phyloP scores from a whole-genome alignment of 495 filamentous ascomycete species.

The Schizothecium vesticola region DNA sequence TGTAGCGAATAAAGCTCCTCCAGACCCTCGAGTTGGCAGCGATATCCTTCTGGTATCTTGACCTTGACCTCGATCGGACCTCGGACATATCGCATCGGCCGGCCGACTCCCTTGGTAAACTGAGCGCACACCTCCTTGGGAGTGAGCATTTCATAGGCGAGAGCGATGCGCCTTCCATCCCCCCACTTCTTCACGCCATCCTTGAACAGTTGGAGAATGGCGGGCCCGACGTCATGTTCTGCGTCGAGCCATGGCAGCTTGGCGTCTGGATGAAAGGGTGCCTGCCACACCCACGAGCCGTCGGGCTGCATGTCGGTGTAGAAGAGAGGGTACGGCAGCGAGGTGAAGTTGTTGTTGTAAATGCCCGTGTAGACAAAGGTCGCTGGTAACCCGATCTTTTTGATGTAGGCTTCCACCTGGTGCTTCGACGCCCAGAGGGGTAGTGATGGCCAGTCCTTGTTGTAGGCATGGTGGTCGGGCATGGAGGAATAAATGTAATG shows the following conservation, averaged over 20 bases:
- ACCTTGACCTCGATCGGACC: conserved; percentile 80
- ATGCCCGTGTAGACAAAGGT: conserved; percentile 96
- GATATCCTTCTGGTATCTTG: conserved; percentile 81
- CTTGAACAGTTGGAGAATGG: conserved; percentile 91
- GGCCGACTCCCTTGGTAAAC: conserved; percentile 71
- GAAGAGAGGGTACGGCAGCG: conserved; percentile 85
- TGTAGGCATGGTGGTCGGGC: conserved; percentile 84
- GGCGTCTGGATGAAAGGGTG: conserved; percentile 84
- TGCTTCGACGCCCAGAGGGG: conserved; percentile 92
- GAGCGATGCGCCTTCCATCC: conserved; percentile 82
- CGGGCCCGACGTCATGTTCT: conserved; percentile 94
- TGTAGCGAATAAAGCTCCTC: conserved; percentile 57
- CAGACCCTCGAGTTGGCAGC: conserved; percentile 74
- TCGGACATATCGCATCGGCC: conserved; percentile 69
- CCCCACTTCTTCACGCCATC: conserved; percentile 87
- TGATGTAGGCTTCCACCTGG: conserved; percentile 84
- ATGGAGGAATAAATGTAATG: conserved; percentile 96
- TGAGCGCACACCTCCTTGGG: conserved; percentile 73
- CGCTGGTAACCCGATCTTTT: conserved; percentile 72
- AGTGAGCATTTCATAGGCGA: conserved; percentile 87
- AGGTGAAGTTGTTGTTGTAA: conserved; percentile 99
- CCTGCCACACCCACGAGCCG: conserved; percentile 87
- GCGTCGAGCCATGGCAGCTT: conserved; percentile 95
- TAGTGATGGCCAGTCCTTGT: conserved; percentile 63
- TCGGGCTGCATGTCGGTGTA: conserved; percentile 82